phyloP scores from a whole-genome alignment of 2,329 filamentous ascomycete species.

The Penicillium sp. region DNA sequence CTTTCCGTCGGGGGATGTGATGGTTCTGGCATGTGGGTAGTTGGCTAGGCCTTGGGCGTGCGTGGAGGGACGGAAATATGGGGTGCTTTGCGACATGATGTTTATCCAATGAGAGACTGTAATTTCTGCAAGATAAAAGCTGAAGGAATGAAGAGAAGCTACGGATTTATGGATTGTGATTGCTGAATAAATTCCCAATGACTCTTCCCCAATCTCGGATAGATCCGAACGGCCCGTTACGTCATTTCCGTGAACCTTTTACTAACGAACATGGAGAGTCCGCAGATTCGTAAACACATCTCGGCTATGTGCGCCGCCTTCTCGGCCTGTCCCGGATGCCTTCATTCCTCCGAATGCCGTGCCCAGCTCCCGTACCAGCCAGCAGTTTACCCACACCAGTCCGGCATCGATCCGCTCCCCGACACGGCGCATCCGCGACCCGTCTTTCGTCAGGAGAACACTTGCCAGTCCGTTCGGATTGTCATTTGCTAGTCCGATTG shows the following conservation, averaged over 20 bases:
- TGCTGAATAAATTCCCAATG: background rate
- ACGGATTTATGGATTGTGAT: background rate
- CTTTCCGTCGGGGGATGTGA: constrained; percentile 29
- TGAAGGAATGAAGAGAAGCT: background rate
- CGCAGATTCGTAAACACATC: constrained; percentile 21
- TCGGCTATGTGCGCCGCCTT: constrained; percentile 18
- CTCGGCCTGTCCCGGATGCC: constrained; percentile 15
- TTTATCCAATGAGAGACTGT: background rate
- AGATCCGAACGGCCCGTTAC: background rate
- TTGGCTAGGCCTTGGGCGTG: constrained; percentile 32
- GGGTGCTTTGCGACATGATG: constrained; percentile 31
- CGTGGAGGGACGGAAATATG: constrained; percentile 33
- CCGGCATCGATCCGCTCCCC: constrained; percentile 62
- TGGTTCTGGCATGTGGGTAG: constrained; percentile 41
- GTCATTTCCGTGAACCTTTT: background rate
- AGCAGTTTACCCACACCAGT: constrained; percentile 44
- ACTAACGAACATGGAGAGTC: constrained; percentile 15
- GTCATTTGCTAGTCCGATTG: constrained; percentile 50
- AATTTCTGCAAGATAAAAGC: background rate
- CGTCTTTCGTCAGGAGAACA: constrained; percentile 61
- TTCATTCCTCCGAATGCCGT: constrained; percentile 26
- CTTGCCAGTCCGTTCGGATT: constrained; percentile 60
- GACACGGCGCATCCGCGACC: constrained; percentile 58
- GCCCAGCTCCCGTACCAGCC: constrained; percentile 17
- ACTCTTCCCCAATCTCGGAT: background rate